Evolutionary conservation across 176 grass and related monocot species (phyloP).

Genomic region (Triticum monococcum): DNA sequence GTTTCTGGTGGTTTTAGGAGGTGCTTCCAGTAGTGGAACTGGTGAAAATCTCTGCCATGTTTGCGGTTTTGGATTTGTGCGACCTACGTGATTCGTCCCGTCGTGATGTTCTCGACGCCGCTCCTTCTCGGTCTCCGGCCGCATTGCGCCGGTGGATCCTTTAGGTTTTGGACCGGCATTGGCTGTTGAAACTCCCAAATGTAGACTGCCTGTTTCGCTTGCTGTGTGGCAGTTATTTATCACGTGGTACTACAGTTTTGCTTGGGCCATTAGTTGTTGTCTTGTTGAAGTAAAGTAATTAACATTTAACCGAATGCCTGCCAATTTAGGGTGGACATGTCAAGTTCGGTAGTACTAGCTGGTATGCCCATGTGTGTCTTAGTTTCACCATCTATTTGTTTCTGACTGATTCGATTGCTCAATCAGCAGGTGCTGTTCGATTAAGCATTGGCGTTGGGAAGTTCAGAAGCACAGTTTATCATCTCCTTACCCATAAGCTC

Average conservation of each 20-base stretch:
- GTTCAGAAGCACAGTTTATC: not conserved
- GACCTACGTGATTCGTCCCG: not conserved
- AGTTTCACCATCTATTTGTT: not conserved
- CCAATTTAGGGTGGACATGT: not conserved
- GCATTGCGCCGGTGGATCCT: not conserved
- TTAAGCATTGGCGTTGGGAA: not conserved
- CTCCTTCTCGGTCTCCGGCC: not conserved
- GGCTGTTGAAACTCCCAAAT: not conserved
- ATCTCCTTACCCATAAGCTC: not conserved
- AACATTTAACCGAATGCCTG: not conserved
- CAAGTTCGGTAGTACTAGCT: not conserved
- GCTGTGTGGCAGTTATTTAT: not conserved
- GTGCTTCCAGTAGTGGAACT: not conserved
- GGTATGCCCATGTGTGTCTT: not conserved
- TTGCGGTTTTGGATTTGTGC: not conserved
- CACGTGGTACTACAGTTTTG: not conserved
- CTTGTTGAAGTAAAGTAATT: not conserved
- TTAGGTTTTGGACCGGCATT: not conserved
- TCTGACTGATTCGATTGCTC: constrained; percentile 3
- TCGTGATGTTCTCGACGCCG: not conserved
- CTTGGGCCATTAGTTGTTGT: not conserved
- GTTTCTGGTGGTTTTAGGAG: not conserved
- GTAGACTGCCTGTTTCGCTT: not conserved
- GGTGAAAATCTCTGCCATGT: not conserved
- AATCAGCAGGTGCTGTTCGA: not conserved